A percentile compares a stretch with the other conserved stretches of the same genome.
Conservation (phyloP, 768 basidiomycete genomes). For the Macrolepiota dolichaula region DNA sequence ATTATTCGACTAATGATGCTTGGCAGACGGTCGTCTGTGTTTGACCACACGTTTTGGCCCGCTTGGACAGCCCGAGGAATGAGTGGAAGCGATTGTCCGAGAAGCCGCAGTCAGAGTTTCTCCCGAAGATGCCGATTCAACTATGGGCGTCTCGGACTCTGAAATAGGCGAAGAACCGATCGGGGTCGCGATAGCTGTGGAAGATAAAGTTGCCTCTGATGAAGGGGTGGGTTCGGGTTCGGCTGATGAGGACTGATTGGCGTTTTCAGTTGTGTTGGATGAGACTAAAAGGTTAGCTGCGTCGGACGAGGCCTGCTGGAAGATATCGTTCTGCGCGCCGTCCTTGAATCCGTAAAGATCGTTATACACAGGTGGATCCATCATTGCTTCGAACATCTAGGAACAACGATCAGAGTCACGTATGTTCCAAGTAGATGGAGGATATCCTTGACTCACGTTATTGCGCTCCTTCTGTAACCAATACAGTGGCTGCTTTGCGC, state of each 20-base stretch:
- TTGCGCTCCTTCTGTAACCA: conserved; percentile 63
- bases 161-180: background rate
- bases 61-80: too few relatives aligned
- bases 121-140: background rate
- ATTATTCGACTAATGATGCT: too few relatives aligned
- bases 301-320: conserved; percentile 41
- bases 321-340: conserved; percentile 72
- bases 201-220: background rate
- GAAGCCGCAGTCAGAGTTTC: background rate
- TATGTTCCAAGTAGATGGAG: conserved; percentile 11
- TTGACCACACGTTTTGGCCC: too few relatives aligned
- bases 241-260: background rate
- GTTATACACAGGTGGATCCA: conserved; percentile 64
- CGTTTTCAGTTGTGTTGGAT: background rate
- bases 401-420: conserved; percentile 17
- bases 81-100: background rate
- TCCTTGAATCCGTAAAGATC: conserved; percentile 67
- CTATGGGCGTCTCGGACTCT: background rate
- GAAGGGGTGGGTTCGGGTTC: background rate
- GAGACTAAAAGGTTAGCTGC: background rate
- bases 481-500: conserved; percentile 67
- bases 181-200: background rate
- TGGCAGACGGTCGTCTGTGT: too few relatives aligned
- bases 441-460: conserved; percentile 19
- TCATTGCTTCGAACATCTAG: conserved; percentile 42